Evolutionary conservation across 1,284 basidiomycete species (phyloP), one percentile per base, ranked within the genome.

Genomic region (Taiwanofungus camphoratus): DNA sequence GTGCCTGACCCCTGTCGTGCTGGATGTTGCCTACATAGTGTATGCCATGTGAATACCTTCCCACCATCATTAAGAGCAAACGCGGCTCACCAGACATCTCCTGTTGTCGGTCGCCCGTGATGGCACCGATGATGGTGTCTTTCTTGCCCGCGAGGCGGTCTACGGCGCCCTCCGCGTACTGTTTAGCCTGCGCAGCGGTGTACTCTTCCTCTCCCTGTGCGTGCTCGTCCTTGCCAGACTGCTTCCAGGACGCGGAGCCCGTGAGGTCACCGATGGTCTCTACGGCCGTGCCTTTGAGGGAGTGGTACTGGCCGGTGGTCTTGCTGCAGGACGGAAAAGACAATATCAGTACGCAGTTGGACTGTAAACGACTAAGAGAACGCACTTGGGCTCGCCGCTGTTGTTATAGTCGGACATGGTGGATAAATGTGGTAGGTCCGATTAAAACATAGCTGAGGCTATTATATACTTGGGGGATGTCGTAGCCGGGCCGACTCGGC

Each of bases 141-240:
- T 77, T 78, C 68, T 84, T 86, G 43, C 85, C 86, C 32, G 62
- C 62, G 16, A 79, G 30, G 44, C 76, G 74, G 59, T 87, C 84
- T 5, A 65, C 44, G 3, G 66, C 63, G 29, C 85, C 85, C 52
- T 87, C 74, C 13, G 64, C 74, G 48, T 69, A 78, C 4, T 71
- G 75, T 52, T 79, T 63, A 7, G 70, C 69, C 50, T 78, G 71
- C 0, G 77, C 76, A 19, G 71, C 72, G 15, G 73, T 73, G 56
- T 71, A 68, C 53, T 82, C 78, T 8, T 68, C 68, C 60, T 87
- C 84, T 39, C 85, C 85, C 42, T 69, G 60, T 32, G 70, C 68
- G 57, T 86, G 84, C 55, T 84, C 80, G 48, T 87, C 68, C 52
- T 77, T 76, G 15, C 84, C 83, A 24, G 77, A 65, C 48, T 72